Evolutionary conservation across 345 rosid species (phyloP), one percentile per base, ranked within the genome.

Genomic region (Eucalyptus regnans): DNA sequence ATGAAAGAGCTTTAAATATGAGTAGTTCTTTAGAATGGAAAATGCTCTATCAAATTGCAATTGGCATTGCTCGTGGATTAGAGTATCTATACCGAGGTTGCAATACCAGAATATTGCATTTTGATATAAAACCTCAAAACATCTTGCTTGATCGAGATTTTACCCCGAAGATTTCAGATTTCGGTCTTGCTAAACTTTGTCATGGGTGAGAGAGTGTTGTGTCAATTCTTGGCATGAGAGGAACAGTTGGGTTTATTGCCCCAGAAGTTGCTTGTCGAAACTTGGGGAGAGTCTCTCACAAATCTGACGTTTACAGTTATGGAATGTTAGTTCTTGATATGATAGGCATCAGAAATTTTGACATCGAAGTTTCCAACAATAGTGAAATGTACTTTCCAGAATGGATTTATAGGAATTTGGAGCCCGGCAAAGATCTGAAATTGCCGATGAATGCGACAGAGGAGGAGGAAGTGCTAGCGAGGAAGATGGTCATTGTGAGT

Each of bases 261-360:
- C 92, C 93, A 0, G 93, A 93, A 60, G 86, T 94, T 43, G 88
- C 89, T 46, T 88, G 89, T 33, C 86, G 92, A 88, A 54, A 87
- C 71, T 91, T 91, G 6, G 95, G 94, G 29, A 48, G 50, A 50
- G 93, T 92, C 2, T 93, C 93, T 11, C 83, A 93, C 88, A 94
- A 94, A 27, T 92, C 92, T 2, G 93, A 94, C 86, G 93, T 92
- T 8, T 94, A 93, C 3, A 93, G 94, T 86, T 94, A 93, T 4
- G 94, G 94, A 52, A 94, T 93, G 93, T 84, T 94, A 86, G 80
- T 93, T 50, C 87, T 93, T 2, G 92, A 92, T 58, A 93, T 94
- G 90, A 87, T 93, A 29, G 92, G 92, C 14, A 90, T 88, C 16
- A 90, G 87, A 84, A 89, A 89, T 17, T 12, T 11, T 7, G 33